These are phyloP conservation scores for Hibiscus trionum DNA, from an alignment of 345 rosid species.

Conservation along the genomic window DNA sequence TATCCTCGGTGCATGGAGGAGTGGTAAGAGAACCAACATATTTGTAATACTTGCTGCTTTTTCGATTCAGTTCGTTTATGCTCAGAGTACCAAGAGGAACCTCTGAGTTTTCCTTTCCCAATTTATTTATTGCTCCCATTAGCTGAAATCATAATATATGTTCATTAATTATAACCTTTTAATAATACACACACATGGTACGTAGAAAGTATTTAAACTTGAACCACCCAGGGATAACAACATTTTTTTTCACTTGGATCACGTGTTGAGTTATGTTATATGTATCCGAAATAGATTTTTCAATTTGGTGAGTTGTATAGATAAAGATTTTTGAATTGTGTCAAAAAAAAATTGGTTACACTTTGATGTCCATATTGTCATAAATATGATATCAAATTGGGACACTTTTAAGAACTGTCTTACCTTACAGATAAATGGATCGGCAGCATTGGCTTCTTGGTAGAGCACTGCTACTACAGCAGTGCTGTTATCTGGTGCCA, in stretches of 20 bases:
- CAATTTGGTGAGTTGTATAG: too few species aligned
- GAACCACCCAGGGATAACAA: background rate
- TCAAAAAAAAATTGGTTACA: too few species aligned
- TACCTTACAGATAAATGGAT: slow-evolving; percentile 44
- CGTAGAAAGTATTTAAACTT: too few species aligned
- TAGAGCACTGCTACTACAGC: slow-evolving; percentile 45
- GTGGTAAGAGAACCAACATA: slow-evolving; percentile 75
- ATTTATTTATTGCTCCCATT: slow-evolving; percentile 19
- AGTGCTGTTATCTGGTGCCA: slow-evolving; percentile 26
- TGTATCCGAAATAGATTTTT: too few species aligned
- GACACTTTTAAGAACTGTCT: background rate
- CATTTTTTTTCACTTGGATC: too few species aligned
- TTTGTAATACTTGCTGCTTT: slow-evolving; percentile 42
- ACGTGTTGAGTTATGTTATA: too few species aligned
- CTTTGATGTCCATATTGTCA: background rate
- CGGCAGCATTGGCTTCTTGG: slow-evolving; percentile 28
- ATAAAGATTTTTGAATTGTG: too few species aligned
- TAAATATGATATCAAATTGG: background rate
- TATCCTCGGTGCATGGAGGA: slow-evolving; percentile 73
- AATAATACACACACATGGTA: too few species aligned
- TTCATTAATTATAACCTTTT: too few species aligned
- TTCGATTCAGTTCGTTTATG: slow-evolving; percentile 31
- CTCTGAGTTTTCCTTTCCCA: slow-evolving; percentile 31
- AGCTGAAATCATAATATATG: slow-evolving; percentile 29
- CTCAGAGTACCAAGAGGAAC: slow-evolving; percentile 37